These are phyloP conservation scores for Pontederia paniculata DNA, from an alignment of 176 grass and related monocot genomes.

Conservation along the genomic window DNA sequence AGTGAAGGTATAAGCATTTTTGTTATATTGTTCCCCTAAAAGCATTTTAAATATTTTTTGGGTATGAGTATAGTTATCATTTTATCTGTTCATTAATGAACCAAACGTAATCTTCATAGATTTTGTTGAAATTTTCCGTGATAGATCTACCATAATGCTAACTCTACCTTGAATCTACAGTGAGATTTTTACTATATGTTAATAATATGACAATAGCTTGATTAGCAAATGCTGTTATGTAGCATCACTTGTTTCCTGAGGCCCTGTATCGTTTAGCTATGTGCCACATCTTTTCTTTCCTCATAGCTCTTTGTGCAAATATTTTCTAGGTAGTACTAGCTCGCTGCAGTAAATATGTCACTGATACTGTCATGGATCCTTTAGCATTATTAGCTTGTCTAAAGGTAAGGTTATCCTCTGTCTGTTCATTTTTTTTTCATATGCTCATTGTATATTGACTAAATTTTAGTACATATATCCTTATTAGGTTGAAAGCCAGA, in stretches of 20 bases:
- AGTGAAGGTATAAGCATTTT: slow-evolving; percentile 92
- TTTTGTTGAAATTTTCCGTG: too few relatives aligned
- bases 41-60: too few relatives aligned
- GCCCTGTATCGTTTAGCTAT: neutral
- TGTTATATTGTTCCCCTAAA: too few relatives aligned
- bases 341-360: slow-evolving; percentile 86
- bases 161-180: too few relatives aligned
- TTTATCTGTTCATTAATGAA: too few relatives aligned
- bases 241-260: neutral
- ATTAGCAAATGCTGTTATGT: too few relatives aligned
- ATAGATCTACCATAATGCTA: too few relatives aligned
- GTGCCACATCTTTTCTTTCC: neutral
- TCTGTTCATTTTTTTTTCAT: neutral
- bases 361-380: slow-evolving; percentile 64
- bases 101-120: too few relatives aligned
- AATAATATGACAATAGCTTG: too few relatives aligned
- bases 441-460: slow-evolving; percentile 5
- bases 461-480: slow-evolving; percentile 7
- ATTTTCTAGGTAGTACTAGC: slow-evolving; percentile 68
- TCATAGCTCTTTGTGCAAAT: neutral
- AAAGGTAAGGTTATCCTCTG: slow-evolving; percentile 28
- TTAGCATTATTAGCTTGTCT: slow-evolving; percentile 58
- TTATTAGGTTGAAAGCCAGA: slow-evolving; percentile 72
- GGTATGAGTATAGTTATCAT: too few relatives aligned
- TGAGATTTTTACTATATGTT: too few relatives aligned